Base-by-base conservation (phyloP, 768 basidiomycete species). In the Bullera alba region DNA sequence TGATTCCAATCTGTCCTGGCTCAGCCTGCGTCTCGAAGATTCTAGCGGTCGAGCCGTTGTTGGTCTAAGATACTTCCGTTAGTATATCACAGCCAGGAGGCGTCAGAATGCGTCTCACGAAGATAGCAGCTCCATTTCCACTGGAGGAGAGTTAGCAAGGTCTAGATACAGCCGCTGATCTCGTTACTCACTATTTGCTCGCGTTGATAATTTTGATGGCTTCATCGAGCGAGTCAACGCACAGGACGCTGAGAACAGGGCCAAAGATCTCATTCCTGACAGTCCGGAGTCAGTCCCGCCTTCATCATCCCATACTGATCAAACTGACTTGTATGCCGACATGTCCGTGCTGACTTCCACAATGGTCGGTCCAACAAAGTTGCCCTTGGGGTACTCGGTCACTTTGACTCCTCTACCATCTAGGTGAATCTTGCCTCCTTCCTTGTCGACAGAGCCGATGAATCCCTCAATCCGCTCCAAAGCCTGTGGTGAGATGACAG, bases 351-450 rank as follows among this genome's bases (percentile, higher is more conserved):
- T 78, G 6, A 82, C 87, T 69, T 92, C 83, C 48, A 96, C 78
- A 46, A 97, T 78, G 0, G 91, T 93, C 0, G 93, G 90, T 2
- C 90, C 93, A 51, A 97, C 81, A 68, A 91, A 97, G 75, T 96
- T 97, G 22, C 93, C 93, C 48, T 85, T 72, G 4, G 85, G 83
- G 68, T 91, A 96, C 0, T 77, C 81, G 0, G 80, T 77, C 4
- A 92, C 84, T 44, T 75, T 67, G 46, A 82, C 60, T 28, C 78
- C 77, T 17, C 93, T 81, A 2, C 93, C 93, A 70, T 97, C 93
- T 10, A 96, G 81, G 50, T 82, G 77, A 48, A 96, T 84, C 57
- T 79, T 81, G 21, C 91, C 93, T 15, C 91, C 93, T 73, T 96
- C 83, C 27, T 71, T 58, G 48, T 65, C 71, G 42, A 71, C 75